Evolutionary conservation across 306 rosid genomes (phyloP), one percentile per base, ranked within the genome.

Genomic region (Echinosophora koreensis): DNA sequence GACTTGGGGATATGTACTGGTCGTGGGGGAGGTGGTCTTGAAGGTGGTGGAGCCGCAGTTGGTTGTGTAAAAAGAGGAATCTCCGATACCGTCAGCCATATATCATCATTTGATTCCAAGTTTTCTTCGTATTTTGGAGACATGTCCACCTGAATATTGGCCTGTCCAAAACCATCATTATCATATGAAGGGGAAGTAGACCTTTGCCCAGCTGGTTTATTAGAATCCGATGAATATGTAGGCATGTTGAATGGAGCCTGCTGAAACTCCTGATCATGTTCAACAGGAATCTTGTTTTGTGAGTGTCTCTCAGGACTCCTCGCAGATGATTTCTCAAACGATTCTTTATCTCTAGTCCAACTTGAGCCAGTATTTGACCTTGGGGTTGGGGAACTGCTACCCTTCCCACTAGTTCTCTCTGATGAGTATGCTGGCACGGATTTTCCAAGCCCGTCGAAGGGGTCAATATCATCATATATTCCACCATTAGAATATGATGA

Each of bases 11-110:
- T 82, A 63, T 86, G 94, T 77, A 88, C 96, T 7, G 99, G 98
- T 61, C 87, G 85, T 41, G 99, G 99, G 87, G 99, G 99, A 57
- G 99, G 98, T 4, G 98, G 97, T 82, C 97, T 90, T 81, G 97
- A 92, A 76, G 99, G 99, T 72, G 99, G 97, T 62, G 97, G 99
- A 85, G 97, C 97, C 87, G 83, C 79, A 47, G 98, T 92, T 65
- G 99, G 97, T 55, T 86, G 96, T 71, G 99, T 95, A 69, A 84
- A 83, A 79, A 95, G 97, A 80, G 97, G 98, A 89, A 95, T 71
- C 89, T 95, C 98, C 3, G 94, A 92, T 70, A 95, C 99, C 22
- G 88, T 88, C 77, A 95, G 87, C 99, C 97, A 95, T 78, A 89
- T 71, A 77, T 91, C 90, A 73, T 90, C 87, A 51, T 77, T 76